A percentile compares a stretch with the other conserved stretches of the same genome.
Evolutionary conservation across 805 yeast genomes (phyloP).

Genomic region (Nakazawaea siamensis): DNA sequence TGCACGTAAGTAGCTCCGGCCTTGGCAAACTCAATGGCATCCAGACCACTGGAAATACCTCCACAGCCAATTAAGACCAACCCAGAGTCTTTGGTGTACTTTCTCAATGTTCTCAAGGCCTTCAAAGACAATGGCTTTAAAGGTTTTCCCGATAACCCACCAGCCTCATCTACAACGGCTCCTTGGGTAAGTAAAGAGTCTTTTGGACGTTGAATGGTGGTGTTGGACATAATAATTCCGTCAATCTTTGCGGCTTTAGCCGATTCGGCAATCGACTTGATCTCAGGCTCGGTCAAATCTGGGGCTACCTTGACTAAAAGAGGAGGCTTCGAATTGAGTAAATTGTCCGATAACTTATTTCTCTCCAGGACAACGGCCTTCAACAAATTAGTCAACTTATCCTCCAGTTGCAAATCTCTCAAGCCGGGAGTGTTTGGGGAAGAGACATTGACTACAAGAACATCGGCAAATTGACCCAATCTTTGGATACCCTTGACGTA

Average conservation of each 20-base stretch:
- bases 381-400: slow-evolving; percentile 60
- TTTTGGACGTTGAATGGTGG: slow-evolving; percentile 78
- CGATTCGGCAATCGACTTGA: slow-evolving; percentile 72
- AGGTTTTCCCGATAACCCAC: slow-evolving; percentile 93
- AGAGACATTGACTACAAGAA: slow-evolving; percentile 83
- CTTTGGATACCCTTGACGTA: slow-evolving; percentile 77
- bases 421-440: slow-evolving; percentile 96
- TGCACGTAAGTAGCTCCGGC: slow-evolving; percentile 93
- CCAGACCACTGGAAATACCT: slow-evolving; percentile 81
- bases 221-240: slow-evolving; percentile 88
- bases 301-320: slow-evolving; percentile 91
- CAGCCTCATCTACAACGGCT: slow-evolving; percentile 47
- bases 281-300: slow-evolving; percentile 75
- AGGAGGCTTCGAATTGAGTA: slow-evolving; percentile 51
- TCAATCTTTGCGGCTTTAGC: slow-evolving; percentile 74
- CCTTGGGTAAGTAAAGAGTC: slow-evolving; percentile 41
- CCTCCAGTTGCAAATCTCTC: slow-evolving; percentile 75
- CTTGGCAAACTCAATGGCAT: slow-evolving; percentile 83
- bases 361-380: slow-evolving; percentile 64
- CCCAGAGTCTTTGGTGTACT: slow-evolving; percentile 65
- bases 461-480: slow-evolving; percentile 82
- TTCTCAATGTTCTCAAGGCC: slow-evolving; percentile 65
- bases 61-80: slow-evolving; percentile 89
- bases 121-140: slow-evolving; percentile 69
- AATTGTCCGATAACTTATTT: slow-evolving; percentile 34